Evolutionary conservation across 768 basidiomycete genomes (phyloP).

Genomic region (Boletus speciosus): DNA sequence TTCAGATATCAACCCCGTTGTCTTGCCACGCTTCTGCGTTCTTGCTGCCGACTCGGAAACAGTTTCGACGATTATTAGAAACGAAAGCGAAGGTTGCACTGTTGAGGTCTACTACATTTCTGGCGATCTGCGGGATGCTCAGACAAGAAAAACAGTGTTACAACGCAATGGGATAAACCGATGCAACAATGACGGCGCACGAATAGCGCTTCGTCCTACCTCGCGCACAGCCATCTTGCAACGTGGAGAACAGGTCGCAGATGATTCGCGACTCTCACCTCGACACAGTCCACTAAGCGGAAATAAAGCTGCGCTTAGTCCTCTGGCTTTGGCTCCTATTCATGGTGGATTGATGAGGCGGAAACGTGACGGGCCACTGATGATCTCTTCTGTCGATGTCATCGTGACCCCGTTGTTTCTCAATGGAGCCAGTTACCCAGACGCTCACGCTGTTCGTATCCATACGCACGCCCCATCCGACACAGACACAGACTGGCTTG

Average conservation of each 20-base stretch:
- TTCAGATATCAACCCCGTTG: conserved; percentile 47
- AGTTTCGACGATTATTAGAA: conserved; percentile 54
- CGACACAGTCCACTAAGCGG: conserved; percentile 20
- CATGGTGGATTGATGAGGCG: conserved; percentile 35
- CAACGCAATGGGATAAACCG: conserved; percentile 57
- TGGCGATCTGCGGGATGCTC: conserved; percentile 56
- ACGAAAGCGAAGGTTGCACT: conserved; percentile 48
- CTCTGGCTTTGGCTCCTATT: conserved; percentile 12
- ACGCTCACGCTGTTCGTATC: conserved; percentile 59
- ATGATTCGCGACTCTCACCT: conserved; percentile 20
- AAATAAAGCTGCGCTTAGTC: conserved; percentile 13
- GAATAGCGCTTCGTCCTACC: conserved; percentile 49
- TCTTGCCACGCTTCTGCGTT: conserved; percentile 66
- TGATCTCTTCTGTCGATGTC: conserved; percentile 58
- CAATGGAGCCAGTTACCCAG: conserved; percentile 26
- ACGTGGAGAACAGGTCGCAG: conserved; percentile 18
- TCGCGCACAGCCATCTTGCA: conserved; percentile 23
- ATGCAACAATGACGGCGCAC: conserved; percentile 58
- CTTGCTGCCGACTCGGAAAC: conserved; percentile 64
- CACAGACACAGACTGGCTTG: conserved; percentile 66
- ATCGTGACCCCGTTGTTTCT: conserved; percentile 50
- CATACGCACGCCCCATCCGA: conserved; percentile 54
- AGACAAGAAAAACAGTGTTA: conserved; percentile 61
- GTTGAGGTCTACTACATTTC: conserved; percentile 63
- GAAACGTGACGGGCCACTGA: conserved; percentile 52